phyloP scores from a whole-genome alignment of 1,284 basidiomycete genomes.

The Chalciporus piperatoides region DNA sequence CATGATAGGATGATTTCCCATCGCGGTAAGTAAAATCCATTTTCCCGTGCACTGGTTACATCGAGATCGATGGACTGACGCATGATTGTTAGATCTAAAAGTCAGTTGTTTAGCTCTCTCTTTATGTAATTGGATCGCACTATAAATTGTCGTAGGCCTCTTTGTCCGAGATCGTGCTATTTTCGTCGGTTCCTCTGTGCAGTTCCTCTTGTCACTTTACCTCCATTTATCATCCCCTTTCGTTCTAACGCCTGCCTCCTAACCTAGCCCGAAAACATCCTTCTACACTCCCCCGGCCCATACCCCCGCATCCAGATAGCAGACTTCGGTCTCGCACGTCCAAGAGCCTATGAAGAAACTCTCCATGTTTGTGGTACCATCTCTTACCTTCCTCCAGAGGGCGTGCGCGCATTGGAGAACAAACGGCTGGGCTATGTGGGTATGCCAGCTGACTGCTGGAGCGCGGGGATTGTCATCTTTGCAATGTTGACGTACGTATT shows the following conservation, averaged over 20 bases:
- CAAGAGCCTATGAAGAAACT: slow-evolving; percentile 72
- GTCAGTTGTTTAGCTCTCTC: slow-evolving; percentile 30
- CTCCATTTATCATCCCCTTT: neutral
- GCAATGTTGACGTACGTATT: slow-evolving; percentile 71
- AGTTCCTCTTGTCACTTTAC: neutral
- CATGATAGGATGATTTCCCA: slow-evolving; percentile 76
- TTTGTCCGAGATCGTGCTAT: neutral
- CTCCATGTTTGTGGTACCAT: slow-evolving; percentile 80
- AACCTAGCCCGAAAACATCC: slow-evolving; percentile 77
- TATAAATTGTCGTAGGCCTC: neutral
- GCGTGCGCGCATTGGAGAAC: slow-evolving; percentile 69
- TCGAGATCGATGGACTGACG: slow-evolving; percentile 1
- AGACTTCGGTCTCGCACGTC: slow-evolving; percentile 84
- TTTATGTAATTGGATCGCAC: neutral
- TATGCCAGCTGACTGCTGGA: slow-evolving; percentile 84
- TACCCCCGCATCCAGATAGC: slow-evolving; percentile 82
- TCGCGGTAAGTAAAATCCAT: slow-evolving; percentile 49
- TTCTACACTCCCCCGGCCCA: slow-evolving; percentile 68
- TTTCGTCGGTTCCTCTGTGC: neutral
- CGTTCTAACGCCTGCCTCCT: neutral
- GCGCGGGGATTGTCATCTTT: slow-evolving; percentile 72
- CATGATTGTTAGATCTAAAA: slow-evolving; percentile 60
- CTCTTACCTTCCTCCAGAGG: slow-evolving; percentile 82
- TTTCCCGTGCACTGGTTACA: neutral
- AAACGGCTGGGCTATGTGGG: slow-evolving; percentile 70